Percentiles rank a stretch among this genome's conserved stretches.
Evolutionary conservation across 2,329 filamentous ascomycete species (phyloP).

Genomic region (Alternaria atra): DNA sequence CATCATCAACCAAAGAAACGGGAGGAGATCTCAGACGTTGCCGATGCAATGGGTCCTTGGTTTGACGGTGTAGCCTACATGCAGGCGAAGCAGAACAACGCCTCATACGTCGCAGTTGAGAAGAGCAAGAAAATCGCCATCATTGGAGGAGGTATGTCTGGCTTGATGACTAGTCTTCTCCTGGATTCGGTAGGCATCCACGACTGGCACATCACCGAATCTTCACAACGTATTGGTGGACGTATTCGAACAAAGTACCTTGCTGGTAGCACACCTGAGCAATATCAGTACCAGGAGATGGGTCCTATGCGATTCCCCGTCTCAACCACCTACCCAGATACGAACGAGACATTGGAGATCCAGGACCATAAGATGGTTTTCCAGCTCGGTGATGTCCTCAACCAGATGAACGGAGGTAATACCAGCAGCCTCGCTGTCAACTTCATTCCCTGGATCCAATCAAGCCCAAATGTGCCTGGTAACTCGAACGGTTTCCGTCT

Average conservation of each 20-base stretch:
- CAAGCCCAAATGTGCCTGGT: conserved; percentile 62
- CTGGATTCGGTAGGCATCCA: conserved; percentile 65
- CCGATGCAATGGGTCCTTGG: conserved; percentile 68
- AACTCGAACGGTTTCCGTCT: conserved; percentile 47
- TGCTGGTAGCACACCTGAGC: conserved; percentile 63
- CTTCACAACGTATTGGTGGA: conserved; percentile 68
- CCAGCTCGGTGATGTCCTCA: conserved; percentile 68
- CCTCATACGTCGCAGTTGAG: conserved; percentile 61
- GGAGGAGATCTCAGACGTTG: conserved; percentile 58
- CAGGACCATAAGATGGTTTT: conserved; percentile 72
- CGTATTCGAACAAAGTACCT: conserved; percentile 72
- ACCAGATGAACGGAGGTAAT: conserved; percentile 64
- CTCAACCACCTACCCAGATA: conserved; percentile 57
- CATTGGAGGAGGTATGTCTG: conserved; percentile 71
- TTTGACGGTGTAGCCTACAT: conserved; percentile 71
- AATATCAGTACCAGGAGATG: conserved; percentile 75
- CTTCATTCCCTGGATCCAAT: conserved; percentile 71
- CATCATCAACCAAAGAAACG: conserved; percentile 47
- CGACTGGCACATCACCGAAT: conserved; percentile 70
- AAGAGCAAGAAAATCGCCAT: conserved; percentile 70
- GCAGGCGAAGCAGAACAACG: conserved; percentile 62
- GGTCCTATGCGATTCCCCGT: conserved; percentile 72
- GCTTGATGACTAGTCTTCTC: conserved; percentile 64
- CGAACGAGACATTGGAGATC: conserved; percentile 67
- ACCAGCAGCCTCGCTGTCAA: conserved; percentile 60